Evolutionary conservation across 768 basidiomycete species (phyloP), one percentile per base, ranked within the genome.

Genomic region (Pisolithus tinctorius): DNA sequence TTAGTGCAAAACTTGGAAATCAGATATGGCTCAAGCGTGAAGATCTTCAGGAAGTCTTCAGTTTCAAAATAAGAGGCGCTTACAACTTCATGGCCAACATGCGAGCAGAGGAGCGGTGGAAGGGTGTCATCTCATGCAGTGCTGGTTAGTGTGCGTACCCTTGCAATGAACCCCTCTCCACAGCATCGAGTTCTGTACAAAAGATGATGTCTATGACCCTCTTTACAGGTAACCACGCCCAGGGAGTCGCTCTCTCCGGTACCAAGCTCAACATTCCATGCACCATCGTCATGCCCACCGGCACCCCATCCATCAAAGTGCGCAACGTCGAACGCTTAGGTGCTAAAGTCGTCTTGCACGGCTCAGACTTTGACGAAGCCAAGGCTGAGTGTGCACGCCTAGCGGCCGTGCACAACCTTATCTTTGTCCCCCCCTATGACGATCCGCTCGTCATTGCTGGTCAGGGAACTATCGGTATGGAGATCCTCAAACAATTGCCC

Each of bases 281-380:
- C 56, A 97, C 93, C n/a, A 98, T 99, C 61, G 92, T 99, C 55
- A 98, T 99, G 96, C 96, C 96, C 1, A 74, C 85, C 39, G 90
- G 83, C 13, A 98, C 96, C 2, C 96, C 96, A 1, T 79, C 86
- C 38, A 99, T 99, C 78, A 99, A 99, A 73, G 90, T 94, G 63
- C 77, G 83, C 53, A 97, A 95, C 61, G 96, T 96, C 26, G 82
- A 88, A n/a, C 86, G 95, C 20, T 75, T 99, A 26, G 94, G 93
- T 47, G 92, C 94, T 34, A 94, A 95, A 60, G 93, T 97, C 57
- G 83, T 99, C 48, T 78, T 97, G 5, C 84, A 93, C 64, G 96
- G 96, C 10, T 64, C 63, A 26, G 95, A 98, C 71, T 98, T 99
- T 61, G 95, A 98, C 69, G 94, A 86, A 66, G 95, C 96, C 41